Conservation (phyloP, 257 asterid genomes). For the Przewalskia tangutica region DNA sequence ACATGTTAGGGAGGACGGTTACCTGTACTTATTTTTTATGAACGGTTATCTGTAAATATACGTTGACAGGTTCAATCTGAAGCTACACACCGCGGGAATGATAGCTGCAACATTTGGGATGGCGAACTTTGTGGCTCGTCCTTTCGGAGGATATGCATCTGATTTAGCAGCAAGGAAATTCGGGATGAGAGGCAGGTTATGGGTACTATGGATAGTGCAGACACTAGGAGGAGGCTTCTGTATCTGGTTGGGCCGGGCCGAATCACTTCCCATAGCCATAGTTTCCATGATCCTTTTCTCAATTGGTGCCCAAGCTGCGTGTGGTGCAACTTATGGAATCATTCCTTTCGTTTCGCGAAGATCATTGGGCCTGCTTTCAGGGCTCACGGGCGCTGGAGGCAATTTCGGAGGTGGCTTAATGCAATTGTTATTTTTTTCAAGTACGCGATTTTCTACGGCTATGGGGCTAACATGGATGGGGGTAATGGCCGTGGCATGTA, state of each 20-base stretch:
- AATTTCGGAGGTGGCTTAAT: slow-evolving; percentile 36
- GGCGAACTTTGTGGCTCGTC: slow-evolving; percentile 33
- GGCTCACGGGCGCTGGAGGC: slow-evolving; percentile 41
- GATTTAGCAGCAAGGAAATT: slow-evolving; percentile 19
- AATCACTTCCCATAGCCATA: slow-evolving; percentile 23
- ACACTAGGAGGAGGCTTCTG: slow-evolving; percentile 36
- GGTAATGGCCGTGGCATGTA: slow-evolving; percentile 2
- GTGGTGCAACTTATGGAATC: slow-evolving; percentile 31
- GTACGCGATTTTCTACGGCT: slow-evolving; percentile 11
- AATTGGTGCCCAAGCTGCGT: slow-evolving; percentile 27
- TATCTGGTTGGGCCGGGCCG: slow-evolving; percentile 25
- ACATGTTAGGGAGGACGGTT: neutral
- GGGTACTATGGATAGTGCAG: slow-evolving; percentile 41
- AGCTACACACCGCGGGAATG: slow-evolving; percentile 27
- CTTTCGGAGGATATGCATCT: slow-evolving; percentile 34
- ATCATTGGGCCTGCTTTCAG: slow-evolving; percentile 38
- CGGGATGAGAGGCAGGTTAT: slow-evolving; percentile 43
- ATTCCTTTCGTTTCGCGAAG: slow-evolving; percentile 30
- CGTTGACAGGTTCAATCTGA: slow-evolving; percentile 23
- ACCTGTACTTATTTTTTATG: no score
- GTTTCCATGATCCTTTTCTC: slow-evolving; percentile 36
- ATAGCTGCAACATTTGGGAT: slow-evolving; percentile 41
- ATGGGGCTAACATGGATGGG: slow-evolving; percentile 26
- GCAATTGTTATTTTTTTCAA: slow-evolving; percentile 29
- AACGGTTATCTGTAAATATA: no score